These are phyloP conservation scores for Sugiyamaella smithiae DNA, from an alignment of 805 yeast species.

Conservation along the genomic window DNA sequence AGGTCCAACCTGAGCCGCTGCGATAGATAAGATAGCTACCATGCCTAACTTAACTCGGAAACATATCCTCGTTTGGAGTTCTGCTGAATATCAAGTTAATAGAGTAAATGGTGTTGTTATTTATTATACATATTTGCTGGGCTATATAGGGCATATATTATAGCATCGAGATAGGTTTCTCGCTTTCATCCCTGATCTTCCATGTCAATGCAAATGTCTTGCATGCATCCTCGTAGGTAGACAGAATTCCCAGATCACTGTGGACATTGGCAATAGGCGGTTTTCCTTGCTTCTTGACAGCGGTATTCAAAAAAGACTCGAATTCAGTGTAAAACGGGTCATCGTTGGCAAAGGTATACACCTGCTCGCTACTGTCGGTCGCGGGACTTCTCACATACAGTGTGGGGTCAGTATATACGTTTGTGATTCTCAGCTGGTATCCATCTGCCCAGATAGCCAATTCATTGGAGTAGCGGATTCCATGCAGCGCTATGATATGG, in stretches of 20 bases:
- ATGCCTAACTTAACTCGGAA: no score
- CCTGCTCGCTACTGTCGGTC: constrained; percentile 13
- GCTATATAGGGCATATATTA: no score
- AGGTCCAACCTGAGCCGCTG: no score
- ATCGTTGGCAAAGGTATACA: constrained; percentile 19
- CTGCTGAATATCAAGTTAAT: no score
- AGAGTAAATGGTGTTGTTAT: no score
- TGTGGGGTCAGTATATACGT: constrained; percentile 21
- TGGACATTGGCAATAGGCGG: background rate
- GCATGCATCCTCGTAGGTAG: constrained; percentile 21
- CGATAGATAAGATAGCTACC: no score
- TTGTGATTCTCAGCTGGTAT: constrained; percentile 22
- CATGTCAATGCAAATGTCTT: constrained; percentile 20
- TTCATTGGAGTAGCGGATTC: constrained; percentile 20
- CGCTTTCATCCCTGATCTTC: constrained; percentile 18
- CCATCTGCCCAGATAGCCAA: constrained; percentile 24
- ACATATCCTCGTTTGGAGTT: no score
- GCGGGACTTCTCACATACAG: constrained; percentile 21
- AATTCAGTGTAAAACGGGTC: constrained; percentile 21
- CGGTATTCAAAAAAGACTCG: constrained; percentile 14
- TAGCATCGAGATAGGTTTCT: background rate
- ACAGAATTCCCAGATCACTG: constrained; percentile 9
- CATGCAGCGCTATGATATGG: constrained; percentile 23
- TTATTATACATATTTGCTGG: no score
- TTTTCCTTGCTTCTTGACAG: constrained; percentile 10